phyloP scores from a whole-genome alignment of 768 basidiomycete genomes.

The Infundibulicybe gibba region DNA sequence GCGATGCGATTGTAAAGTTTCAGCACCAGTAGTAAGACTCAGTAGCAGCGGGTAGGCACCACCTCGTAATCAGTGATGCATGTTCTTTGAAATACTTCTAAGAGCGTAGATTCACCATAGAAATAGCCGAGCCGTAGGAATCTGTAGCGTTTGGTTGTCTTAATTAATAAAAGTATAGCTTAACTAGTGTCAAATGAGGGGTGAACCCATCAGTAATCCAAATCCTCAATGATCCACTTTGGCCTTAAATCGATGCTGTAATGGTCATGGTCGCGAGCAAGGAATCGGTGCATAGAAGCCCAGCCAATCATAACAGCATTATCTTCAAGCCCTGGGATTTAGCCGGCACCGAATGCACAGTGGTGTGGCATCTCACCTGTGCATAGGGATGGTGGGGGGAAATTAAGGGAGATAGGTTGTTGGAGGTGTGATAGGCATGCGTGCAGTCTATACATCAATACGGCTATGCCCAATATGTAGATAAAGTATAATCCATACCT shows the following conservation, averaged over 20 bases:
- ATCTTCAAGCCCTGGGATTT: slow-evolving; percentile 43
- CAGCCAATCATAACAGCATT: slow-evolving; percentile 97
- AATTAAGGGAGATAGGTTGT: slow-evolving; percentile 44
- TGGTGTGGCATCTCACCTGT: slow-evolving; percentile 51
- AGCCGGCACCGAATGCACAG: neutral
- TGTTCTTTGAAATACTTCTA: too few relatives aligned
- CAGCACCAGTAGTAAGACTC: too few relatives aligned
- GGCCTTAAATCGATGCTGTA: slow-evolving; percentile 59
- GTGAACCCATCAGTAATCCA: neutral
- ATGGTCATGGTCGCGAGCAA: slow-evolving; percentile 53
- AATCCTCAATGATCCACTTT: slow-evolving; percentile 79
- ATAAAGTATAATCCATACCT: slow-evolving; percentile 38
- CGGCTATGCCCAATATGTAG: neutral
- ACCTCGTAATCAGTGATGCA: too few relatives aligned
- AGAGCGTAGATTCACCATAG: too few relatives aligned
- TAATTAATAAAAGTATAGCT: too few relatives aligned
- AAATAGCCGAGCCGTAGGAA: too few relatives aligned
- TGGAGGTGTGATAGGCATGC: slow-evolving; percentile 20
- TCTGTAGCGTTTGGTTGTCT: too few relatives aligned
- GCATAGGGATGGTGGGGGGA: slow-evolving; percentile 78
- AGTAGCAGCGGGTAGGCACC: too few relatives aligned
- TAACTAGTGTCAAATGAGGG: too few relatives aligned
- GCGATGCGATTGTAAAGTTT: too few relatives aligned
- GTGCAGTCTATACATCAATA: slow-evolving; percentile 20
- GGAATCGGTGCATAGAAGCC: slow-evolving; percentile 83